Evolutionary conservation across 192 early-diverging fungal genomes (phyloP).

Genomic region (Coemansia sp.): DNA sequence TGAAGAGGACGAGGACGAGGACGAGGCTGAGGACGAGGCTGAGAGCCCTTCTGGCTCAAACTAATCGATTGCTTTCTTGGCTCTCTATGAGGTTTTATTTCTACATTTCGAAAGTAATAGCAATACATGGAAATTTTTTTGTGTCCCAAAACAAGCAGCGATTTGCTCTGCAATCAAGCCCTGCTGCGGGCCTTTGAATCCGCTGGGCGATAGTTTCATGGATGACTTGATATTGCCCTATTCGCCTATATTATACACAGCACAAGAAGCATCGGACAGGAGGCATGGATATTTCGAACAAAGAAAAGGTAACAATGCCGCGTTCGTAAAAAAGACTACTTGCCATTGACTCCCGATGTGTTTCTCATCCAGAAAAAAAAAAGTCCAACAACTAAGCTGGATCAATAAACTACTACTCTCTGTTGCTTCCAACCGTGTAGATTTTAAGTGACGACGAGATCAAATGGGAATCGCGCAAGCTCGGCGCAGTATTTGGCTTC

Average conservation of each 20-base stretch:
- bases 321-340: no score
- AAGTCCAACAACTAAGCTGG: no score
- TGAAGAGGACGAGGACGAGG: slow-evolving; percentile 28
- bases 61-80: not conserved
- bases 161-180: not conserved
- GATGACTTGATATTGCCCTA: no score
- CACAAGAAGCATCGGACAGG: no score
- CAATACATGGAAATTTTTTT: not conserved
- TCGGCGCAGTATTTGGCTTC: slow-evolving; percentile 41
- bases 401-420: not conserved
- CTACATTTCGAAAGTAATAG: not conserved
- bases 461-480: slow-evolving; percentile 52
- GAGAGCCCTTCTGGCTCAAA: slow-evolving; percentile 1
- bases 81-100: not conserved
- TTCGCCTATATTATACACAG: no score
- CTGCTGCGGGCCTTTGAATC: not conserved
- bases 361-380: no score
- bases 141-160: no score
- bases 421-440: slow-evolving; percentile 12
- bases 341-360: no score
- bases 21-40: slow-evolving; percentile 25
- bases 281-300: not conserved
- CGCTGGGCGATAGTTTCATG: no score
- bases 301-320: slow-evolving; percentile 14
- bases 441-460: slow-evolving; percentile 49